Base-by-base conservation (phyloP, 2,329 filamentous ascomycete genomes). In the Colletotrichum sp. region DNA sequence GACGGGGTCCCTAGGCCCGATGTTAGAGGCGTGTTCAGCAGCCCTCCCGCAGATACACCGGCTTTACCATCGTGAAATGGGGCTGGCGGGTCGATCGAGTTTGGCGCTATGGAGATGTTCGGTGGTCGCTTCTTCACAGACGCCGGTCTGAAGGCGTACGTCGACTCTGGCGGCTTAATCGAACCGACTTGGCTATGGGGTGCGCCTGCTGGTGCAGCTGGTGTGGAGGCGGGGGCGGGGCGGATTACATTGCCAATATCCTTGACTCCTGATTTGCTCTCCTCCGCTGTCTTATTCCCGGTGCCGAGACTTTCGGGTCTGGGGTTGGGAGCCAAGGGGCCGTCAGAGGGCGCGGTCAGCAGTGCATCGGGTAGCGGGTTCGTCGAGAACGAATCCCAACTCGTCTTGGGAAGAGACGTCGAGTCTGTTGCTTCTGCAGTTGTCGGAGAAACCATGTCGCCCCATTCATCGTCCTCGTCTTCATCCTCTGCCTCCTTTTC, bases 361-460 rank as follows among this genome's bases (percentile, higher is more conserved):
- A n/a, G 5, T 24, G 24, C 28, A 32, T 76, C 70, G 64, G 73
- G 32, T 52, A 69, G 44, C 28, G 73, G 73, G 55, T 73, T 76
- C 15, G 73, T 76, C 32, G 73, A 76, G 21, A 76, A 73, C 7
- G 73, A 73, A 59, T 76, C 73, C 73, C 73, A 73, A 28, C 70
- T 73, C 7, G 73, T 76, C 59, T 76, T 76, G 18, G 73, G 70
- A 28, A 76, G 21, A 24, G 73, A 76, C 18, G 59, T 65, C 4
- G 64, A 73, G 49, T 73, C 64, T 12, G 70, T 65, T n/a, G 28
- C 67, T 57, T 77, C 71, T 7, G 57, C 75, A 32, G 76, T 68
- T 69, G 85, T 86, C 5, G 87, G 88, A 9, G 84, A 85, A 2
- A 92, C 85, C 90, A 92, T 92, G 76, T 92, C 90, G 3, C 90